phyloP scores from a whole-genome alignment of 139 green algal genomes.

The Asterochloris sp. region DNA sequence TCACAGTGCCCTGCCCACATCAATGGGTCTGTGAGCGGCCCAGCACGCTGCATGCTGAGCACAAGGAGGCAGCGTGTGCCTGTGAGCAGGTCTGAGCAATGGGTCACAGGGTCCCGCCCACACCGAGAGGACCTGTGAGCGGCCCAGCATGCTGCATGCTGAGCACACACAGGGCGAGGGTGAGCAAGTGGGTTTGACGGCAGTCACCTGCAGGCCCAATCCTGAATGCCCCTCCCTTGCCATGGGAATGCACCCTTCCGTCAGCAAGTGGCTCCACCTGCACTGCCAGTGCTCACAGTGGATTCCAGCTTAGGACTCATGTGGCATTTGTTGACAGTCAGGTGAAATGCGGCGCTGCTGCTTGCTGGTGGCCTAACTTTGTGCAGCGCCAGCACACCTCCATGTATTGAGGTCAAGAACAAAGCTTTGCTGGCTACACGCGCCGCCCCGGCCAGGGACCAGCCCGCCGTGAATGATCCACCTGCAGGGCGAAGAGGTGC shows the following conservation, averaged over 20 bases:
- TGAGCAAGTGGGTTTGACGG: neutral
- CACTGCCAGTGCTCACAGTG: neutral
- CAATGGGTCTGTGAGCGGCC: too few relatives aligned
- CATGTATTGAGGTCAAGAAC: slow-evolving; percentile 29
- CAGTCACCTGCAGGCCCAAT: slow-evolving; percentile 22
- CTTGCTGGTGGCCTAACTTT: too few relatives aligned
- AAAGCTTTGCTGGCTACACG: slow-evolving; percentile 32
- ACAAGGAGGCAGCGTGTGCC: too few relatives aligned
- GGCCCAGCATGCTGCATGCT: neutral
- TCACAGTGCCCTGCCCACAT: neutral
- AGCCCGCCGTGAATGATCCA: slow-evolving; percentile 38
- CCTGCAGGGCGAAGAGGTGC: neutral
- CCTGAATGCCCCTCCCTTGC: slow-evolving; percentile 33
- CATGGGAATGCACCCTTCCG: slow-evolving; percentile 24
- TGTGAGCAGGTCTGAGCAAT: too few relatives aligned
- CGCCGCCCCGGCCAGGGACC: slow-evolving; percentile 8
- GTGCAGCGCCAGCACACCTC: neutral
- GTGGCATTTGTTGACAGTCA: neutral
- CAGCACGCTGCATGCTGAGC: too few relatives aligned
- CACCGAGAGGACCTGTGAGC: too few relatives aligned
- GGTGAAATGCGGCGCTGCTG: too few relatives aligned
- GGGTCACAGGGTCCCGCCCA: too few relatives aligned
- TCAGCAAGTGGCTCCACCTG: slow-evolving; percentile 36
- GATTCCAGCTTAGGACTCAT: neutral
- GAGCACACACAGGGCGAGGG: neutral